Evolutionary conservation across 352 stramenopile genomes (phyloP).

Genomic region (Phytophthora vignae): DNA sequence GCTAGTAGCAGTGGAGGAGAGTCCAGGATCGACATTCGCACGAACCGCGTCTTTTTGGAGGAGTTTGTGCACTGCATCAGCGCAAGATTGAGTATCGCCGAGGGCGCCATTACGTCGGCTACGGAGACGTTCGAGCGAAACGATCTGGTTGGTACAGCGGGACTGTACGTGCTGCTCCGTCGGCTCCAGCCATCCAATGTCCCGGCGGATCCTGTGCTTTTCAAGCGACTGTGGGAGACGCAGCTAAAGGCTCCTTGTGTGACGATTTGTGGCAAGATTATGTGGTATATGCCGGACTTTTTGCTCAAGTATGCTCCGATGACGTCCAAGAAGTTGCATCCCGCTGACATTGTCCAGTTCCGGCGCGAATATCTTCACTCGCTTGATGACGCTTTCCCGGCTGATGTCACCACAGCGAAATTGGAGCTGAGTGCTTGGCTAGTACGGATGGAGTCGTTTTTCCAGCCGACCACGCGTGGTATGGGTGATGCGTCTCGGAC

Average conservation of each 20-base stretch:
- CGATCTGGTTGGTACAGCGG: conserved; percentile 88
- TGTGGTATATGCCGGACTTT: conserved; percentile 91
- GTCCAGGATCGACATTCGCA: conserved; percentile 83
- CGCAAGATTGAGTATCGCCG: conserved; percentile 62
- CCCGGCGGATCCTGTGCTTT: conserved; percentile 87
- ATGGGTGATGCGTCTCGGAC: conserved; percentile 78
- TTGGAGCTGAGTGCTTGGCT: conserved; percentile 88
- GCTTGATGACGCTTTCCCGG: conserved; percentile 83
- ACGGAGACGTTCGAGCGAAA: conserved; percentile 91
- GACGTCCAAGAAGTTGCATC: conserved; percentile 86
- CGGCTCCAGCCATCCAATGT: conserved; percentile 85
- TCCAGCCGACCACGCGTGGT: conserved; percentile 82
- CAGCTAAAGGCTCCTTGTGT: conserved; percentile 86
- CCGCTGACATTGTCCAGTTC: conserved; percentile 78
- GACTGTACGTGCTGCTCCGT: conserved; percentile 91
- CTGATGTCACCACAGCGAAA: conserved; percentile 80
- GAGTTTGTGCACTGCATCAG: conserved; percentile 90
- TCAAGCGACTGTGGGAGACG: conserved; percentile 92
- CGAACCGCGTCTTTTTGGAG: conserved; percentile 87
- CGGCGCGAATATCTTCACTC: conserved; percentile 81
- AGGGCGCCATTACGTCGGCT: conserved; percentile 81
- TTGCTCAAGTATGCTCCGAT: conserved; percentile 85
- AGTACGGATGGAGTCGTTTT: conserved; percentile 90
- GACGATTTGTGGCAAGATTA: conserved; percentile 84
- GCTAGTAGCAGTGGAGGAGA: conserved; percentile 74